Conservation (phyloP, 371 early-diverging fungal species). For the Mortierella sp. region DNA sequence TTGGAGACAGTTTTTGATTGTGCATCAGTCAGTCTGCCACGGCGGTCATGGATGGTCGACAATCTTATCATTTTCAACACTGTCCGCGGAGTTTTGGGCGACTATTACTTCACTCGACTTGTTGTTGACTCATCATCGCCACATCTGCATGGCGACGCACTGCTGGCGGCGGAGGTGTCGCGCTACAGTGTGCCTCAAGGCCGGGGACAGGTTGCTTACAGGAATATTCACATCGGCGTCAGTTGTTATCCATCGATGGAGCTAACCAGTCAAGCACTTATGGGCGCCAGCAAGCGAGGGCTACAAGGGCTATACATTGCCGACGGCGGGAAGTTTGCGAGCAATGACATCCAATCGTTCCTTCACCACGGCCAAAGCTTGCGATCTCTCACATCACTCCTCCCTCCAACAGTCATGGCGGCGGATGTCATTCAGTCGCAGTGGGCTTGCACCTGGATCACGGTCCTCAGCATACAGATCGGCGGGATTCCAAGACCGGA, state of each 20-base stretch:
- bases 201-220: background rate
- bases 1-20: background rate
- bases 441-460: background rate
- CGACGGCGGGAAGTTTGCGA: background rate
- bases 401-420: background rate
- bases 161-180: background rate
- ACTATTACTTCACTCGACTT: background rate
- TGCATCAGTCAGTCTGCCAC: background rate
- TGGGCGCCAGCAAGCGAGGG: background rate
- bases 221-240: background rate
- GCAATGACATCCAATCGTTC: background rate
- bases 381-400: background rate
- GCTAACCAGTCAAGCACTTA: background rate
- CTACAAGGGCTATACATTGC: background rate
- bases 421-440: background rate
- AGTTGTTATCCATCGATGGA: background rate
- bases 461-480: background rate
- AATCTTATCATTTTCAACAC: background rate
- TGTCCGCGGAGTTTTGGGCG: background rate
- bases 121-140: background rate
- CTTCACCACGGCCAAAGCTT: background rate
- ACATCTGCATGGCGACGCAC: background rate
- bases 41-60: background rate
- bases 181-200: background rate
- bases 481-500: background rate